Evolutionary conservation across 148 eudicot species (phyloP), one percentile per base, ranked within the genome.

Genomic region (Talinum fruticosum): DNA sequence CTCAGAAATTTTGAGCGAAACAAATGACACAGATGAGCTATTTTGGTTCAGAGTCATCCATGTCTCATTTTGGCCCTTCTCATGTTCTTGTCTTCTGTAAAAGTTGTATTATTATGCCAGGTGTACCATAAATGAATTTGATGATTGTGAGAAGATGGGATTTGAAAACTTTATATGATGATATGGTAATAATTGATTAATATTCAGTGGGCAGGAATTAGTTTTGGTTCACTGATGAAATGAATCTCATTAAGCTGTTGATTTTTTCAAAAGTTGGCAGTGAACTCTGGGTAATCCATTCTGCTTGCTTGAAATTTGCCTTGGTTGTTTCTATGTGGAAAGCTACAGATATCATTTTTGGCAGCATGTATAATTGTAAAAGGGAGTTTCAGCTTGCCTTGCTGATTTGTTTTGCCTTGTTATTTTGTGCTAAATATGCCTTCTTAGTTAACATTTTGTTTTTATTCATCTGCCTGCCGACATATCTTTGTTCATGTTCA

Each of bases 401-500:
- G 5, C 19, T 32, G 13, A 14, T 65, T 68, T 71, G 13, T 34
- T 69, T 51, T 34, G 35, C 19, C 35, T 7, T n/a, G n/a, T n/a
- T n/a, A n/a, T n/a, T 57, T 38, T 23, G 5, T 62, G 54, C 29
- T 38, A 5, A 54, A 18, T 5, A 10, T 51, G 32, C 45, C 36
- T 57, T 24, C 66, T 16, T 69, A 73, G 65, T 26, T 66, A n/a
- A 35, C 10, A 36, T 81, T 61, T 45, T 26, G 57, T 18, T 53
- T 76, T 30, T 14, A 23, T 53, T 70, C 45, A 57, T 23, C 33
- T 75, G 37, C 18, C 44, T 38, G 29, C 71, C 73, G n/a, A n/a
- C n/a, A 49, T 62, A 79, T 76, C 2, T 68, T 44, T 71, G 71
- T 38, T 69, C 66, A 77, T 77, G 10, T 70, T 62, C 26, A 0